These are phyloP conservation scores for Thraustochytrium striatum DNA, from an alignment of 352 stramenopile species.

Conservation along the genomic window DNA sequence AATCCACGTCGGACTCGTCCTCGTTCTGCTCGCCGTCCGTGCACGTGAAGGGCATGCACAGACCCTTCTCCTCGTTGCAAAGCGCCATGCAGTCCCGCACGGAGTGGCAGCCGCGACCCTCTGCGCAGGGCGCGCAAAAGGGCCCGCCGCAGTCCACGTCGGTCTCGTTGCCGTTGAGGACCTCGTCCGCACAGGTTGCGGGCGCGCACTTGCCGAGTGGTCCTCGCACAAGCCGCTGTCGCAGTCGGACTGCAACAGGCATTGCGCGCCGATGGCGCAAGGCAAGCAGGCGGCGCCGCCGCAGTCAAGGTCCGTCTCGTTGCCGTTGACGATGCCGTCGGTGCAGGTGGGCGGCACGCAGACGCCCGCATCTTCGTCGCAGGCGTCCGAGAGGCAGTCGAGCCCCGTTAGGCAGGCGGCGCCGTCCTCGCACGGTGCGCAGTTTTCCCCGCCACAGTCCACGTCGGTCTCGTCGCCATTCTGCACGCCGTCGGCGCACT, in stretches of 20 bases:
- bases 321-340: conserved; percentile 31
- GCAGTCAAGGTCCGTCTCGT: conserved; percentile 48
- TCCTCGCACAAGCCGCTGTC: neutral
- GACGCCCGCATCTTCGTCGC: conserved; percentile 32
- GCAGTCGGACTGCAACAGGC: conserved; percentile 22
- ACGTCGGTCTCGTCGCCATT: conserved; percentile 39
- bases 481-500: conserved; percentile 19
- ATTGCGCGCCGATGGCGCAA: neutral
- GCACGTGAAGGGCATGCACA: conserved; percentile 46
- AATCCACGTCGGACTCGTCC: conserved; percentile 51
- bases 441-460: conserved; percentile 24
- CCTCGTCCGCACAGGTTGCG: conserved; percentile 48
- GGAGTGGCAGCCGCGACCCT: neutral
- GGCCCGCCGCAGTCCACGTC: conserved; percentile 53
- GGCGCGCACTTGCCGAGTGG: conserved; percentile 8
- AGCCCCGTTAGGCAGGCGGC: neutral
- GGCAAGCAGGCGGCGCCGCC: conserved; percentile 11
- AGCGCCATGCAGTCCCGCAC: conserved; percentile 34
- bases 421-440: conserved; percentile 34
- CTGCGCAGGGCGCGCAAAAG: conserved; percentile 5
- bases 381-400: conserved; percentile 28
- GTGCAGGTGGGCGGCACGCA: conserved; percentile 38
- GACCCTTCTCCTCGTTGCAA: conserved; percentile 29
- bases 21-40: conserved; percentile 20
- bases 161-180: conserved; percentile 51